Percentiles rank a stretch among this genome's conserved stretches.
phyloP scores from a whole-genome alignment of 352 stramenopile genomes.

The Thalassiosira delicatula region DNA sequence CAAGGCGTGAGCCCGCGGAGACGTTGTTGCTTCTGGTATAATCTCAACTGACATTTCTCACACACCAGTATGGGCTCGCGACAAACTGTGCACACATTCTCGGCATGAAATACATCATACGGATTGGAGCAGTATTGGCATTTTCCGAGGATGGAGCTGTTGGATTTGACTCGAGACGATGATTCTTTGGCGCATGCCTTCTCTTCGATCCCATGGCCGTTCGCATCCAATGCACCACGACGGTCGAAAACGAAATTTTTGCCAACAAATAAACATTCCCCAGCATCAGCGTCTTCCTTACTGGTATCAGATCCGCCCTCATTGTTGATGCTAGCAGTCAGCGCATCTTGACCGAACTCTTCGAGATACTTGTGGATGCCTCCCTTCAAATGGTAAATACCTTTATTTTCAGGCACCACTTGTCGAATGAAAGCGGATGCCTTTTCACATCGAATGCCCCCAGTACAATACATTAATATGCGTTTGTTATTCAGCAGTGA shows the following conservation, averaged over 20 bases:
- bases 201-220: constrained; percentile 20
- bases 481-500: constrained; percentile 59
- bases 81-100: constrained; percentile 82
- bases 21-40: constrained; percentile 27
- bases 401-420: constrained; percentile 56
- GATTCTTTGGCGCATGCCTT: constrained; percentile 1
- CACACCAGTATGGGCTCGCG: constrained; percentile 79
- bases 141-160: constrained; percentile 57
- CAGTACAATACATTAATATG: constrained; percentile 85
- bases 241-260: constrained; percentile 87
- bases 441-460: constrained; percentile 84
- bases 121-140: constrained; percentile 72
- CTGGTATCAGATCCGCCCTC: constrained; percentile 77
- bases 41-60: constrained; percentile 48
- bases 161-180: constrained; percentile 9
- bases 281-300: constrained; percentile 7
- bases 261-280: constrained; percentile 58
- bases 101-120: constrained; percentile 78
- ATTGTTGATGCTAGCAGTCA: background rate
- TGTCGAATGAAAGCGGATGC: constrained; percentile 82
- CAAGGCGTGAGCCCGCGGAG: constrained; percentile 5
- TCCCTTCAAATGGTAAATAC: constrained; percentile 83
- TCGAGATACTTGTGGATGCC: constrained; percentile 87
- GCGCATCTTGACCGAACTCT: constrained; percentile 61
- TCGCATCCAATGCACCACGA: constrained; percentile 54